Conservation (phyloP, 495 filamentous ascomycete species). For the Cercophora sp. region DNA sequence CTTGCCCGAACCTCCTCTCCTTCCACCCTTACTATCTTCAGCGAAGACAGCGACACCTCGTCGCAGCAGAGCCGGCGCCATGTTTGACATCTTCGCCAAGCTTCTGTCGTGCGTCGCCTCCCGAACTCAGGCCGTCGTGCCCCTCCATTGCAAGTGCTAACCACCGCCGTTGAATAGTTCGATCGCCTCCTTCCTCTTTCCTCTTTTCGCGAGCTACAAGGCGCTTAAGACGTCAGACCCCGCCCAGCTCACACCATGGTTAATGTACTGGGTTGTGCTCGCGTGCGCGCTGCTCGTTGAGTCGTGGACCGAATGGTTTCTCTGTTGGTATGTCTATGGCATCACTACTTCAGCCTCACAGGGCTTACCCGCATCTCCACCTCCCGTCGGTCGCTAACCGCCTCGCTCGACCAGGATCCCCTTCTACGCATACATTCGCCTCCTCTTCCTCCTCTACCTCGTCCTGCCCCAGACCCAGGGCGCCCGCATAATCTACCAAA, state of each 20-base stretch:
- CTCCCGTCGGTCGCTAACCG: neutral
- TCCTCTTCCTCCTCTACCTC: slow-evolving; percentile 86
- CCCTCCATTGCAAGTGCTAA: slow-evolving; percentile 16
- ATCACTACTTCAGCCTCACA: too few relatives aligned
- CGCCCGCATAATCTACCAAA: slow-evolving; percentile 76
- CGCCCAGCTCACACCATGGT: slow-evolving; percentile 90
- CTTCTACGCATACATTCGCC: slow-evolving; percentile 90
- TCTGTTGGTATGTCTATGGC: slow-evolving; percentile 71
- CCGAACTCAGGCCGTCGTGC: neutral
- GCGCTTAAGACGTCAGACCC: slow-evolving; percentile 91
- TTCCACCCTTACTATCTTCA: neutral
- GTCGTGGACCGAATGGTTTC: slow-evolving; percentile 79
- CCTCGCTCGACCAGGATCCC: slow-evolving; percentile 61
- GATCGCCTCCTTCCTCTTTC: slow-evolving; percentile 86
- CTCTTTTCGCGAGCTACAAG: slow-evolving; percentile 96
- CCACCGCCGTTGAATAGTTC: slow-evolving; percentile 51
- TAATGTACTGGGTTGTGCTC: slow-evolving; percentile 98
- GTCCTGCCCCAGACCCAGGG: slow-evolving; percentile 96
- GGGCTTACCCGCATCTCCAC: neutral
- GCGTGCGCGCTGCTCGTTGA: slow-evolving; percentile 78
- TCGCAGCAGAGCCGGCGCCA: slow-evolving; percentile 27
- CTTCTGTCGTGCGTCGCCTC: slow-evolving; percentile 65
- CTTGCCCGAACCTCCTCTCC: neutral
- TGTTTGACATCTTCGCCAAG: slow-evolving; percentile 81
- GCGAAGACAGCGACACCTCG: neutral